These are phyloP conservation scores for Ilex asprella DNA, from an alignment of 257 asterid genomes.

Conservation along the genomic window DNA sequence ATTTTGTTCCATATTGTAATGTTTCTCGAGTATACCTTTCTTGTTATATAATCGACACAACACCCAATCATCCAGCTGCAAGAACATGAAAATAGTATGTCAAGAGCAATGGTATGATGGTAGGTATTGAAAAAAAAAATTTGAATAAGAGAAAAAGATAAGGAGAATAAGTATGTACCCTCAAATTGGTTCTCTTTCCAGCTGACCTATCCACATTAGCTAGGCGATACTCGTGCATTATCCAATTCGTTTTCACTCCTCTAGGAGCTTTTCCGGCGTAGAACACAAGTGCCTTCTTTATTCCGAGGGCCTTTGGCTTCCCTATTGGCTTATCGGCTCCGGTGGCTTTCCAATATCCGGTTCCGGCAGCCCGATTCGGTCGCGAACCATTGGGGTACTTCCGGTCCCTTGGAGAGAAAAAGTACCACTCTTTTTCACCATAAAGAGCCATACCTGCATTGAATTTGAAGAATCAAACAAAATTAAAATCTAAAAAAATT, in stretches of 20 bases:
- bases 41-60: slow-evolving; percentile 70
- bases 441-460: slow-evolving; percentile 42
- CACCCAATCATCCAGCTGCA: slow-evolving; percentile 77
- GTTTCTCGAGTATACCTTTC: slow-evolving; percentile 51
- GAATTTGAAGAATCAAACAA: neutral
- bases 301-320: slow-evolving; percentile 45
- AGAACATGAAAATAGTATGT: neutral
- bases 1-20: slow-evolving; percentile 21
- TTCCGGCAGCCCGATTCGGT: slow-evolving; percentile 59
- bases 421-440: slow-evolving; percentile 72
- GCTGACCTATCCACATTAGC: slow-evolving; percentile 71
- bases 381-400: slow-evolving; percentile 74
- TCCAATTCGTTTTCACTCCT: slow-evolving; percentile 68
- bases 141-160: neutral
- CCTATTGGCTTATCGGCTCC: slow-evolving; percentile 79
- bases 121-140: neutral
- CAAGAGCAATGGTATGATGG: neutral
- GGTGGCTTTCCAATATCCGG: slow-evolving; percentile 72
- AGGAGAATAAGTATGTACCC: slow-evolving; percentile 26
- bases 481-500: neutral
- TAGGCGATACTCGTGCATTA: slow-evolving; percentile 67
- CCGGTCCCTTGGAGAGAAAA: slow-evolving; percentile 63
- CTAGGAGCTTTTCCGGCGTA: slow-evolving; percentile 65
- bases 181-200: slow-evolving; percentile 38
- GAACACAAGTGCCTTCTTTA: slow-evolving; percentile 66